phyloP scores from a whole-genome alignment of 495 filamentous ascomycete genomes.

The Trichodelitschia bisporula region DNA sequence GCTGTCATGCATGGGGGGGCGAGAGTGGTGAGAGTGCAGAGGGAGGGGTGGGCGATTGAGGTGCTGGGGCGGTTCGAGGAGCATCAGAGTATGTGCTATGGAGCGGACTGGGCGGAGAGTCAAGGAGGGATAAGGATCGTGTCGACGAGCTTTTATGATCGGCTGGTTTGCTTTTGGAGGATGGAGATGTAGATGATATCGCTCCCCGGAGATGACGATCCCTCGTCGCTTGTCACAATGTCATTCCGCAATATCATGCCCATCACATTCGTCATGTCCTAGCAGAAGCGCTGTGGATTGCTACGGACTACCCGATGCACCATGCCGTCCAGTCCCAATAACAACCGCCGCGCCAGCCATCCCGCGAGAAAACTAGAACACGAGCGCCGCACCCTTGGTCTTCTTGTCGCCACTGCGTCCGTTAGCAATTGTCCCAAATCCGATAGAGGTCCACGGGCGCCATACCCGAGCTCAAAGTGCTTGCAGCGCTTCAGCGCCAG shows the following conservation, averaged over 20 bases:
- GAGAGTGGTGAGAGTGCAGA: constrained; percentile 27
- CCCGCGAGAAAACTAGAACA: too few species aligned
- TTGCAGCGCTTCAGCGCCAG: constrained; percentile 96
- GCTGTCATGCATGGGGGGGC: constrained; percentile 87
- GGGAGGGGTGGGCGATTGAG: constrained; percentile 27
- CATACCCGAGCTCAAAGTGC: constrained; percentile 98
- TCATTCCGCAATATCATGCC: too few species aligned
- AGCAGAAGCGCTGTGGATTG: too few species aligned
- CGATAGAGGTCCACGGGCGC: constrained; percentile 4
- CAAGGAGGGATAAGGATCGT: constrained; percentile 19
- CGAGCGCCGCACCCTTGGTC: constrained; percentile 99
- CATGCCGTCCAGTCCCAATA: too few species aligned
- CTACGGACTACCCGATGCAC: too few species aligned
- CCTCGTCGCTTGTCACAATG: too few species aligned
- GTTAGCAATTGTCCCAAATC: constrained; percentile 2
- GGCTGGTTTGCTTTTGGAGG: constrained; percentile 64
- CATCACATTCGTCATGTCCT: too few species aligned
- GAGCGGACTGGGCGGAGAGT: constrained; percentile 27
- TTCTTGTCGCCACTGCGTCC: constrained; percentile 92
- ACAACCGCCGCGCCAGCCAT: too few species aligned
- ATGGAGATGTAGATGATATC: too few species aligned
- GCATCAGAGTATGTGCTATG: constrained; percentile 93
- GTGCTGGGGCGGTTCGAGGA: constrained; percentile 56
- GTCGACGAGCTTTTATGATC: constrained; percentile 82
- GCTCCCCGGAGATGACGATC: too few species aligned